Conservation (phyloP, 441 rosid species). For the Pelargonium fulgidum region DNA sequence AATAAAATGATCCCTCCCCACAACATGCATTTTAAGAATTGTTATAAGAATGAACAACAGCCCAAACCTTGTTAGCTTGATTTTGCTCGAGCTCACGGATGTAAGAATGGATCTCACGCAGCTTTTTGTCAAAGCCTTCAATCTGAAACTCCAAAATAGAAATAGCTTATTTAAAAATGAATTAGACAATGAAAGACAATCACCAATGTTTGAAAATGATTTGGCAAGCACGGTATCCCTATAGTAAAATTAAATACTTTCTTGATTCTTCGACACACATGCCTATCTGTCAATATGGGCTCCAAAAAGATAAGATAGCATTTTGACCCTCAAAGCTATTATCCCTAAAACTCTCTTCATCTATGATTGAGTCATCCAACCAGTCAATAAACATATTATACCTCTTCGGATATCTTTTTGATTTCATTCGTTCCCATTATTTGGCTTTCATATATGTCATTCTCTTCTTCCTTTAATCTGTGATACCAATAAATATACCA, state of each 20-base stretch:
- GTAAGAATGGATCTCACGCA: slow-evolving; percentile 27
- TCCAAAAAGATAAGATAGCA: not conserved
- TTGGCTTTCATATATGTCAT: slow-evolving; percentile 36
- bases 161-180: slow-evolving; percentile 14
- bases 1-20: slow-evolving; percentile 5
- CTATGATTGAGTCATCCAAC: slow-evolving; percentile 10
- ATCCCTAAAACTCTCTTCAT: slow-evolving; percentile 4
- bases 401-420: slow-evolving; percentile 55
- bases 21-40: slow-evolving; percentile 5
- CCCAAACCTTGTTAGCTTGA: slow-evolving; percentile 67
- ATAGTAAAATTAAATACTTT: not conserved
- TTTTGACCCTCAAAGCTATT: slow-evolving; percentile 10
- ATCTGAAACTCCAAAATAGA: slow-evolving; percentile 41
- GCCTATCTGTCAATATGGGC: slow-evolving; percentile 2
- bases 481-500: slow-evolving; percentile 17
- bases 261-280: not conserved
- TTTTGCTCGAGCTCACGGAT: slow-evolving; percentile 50
- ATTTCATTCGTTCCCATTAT: slow-evolving; percentile 40
- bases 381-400: slow-evolving; percentile 25
- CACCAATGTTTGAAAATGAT: not conserved
- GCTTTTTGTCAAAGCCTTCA: slow-evolving; percentile 43
- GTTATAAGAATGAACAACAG: slow-evolving; percentile 19
- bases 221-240: not conserved
- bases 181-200: not conserved
- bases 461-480: slow-evolving; percentile 75